A percentile compares a stretch with the other conserved stretches of the same genome.
These are phyloP conservation scores for Ophiostoma triangulosporum DNA, from an alignment of 2,329 filamentous ascomycete species.

Conservation along the genomic window DNA sequence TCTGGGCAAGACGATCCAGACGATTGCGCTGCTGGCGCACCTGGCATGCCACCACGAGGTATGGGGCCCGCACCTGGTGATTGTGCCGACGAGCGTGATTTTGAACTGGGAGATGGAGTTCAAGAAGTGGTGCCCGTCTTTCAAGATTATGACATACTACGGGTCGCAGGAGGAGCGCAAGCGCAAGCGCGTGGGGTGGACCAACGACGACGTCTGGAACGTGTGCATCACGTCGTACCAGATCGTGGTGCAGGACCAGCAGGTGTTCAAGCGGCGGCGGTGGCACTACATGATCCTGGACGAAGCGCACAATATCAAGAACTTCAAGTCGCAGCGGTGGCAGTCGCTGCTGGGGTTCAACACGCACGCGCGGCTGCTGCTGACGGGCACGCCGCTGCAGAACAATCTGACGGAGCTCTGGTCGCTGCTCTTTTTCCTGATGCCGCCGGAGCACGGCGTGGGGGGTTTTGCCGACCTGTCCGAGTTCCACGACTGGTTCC, in stretches of 20 bases:
- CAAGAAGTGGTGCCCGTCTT: slow-evolving; percentile 96
- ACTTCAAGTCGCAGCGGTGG: slow-evolving; percentile 96
- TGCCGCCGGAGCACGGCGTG: slow-evolving; percentile 76
- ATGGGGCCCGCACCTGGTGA: slow-evolving; percentile 91
- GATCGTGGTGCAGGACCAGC: slow-evolving; percentile 83
- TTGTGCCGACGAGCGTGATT: slow-evolving; percentile 96
- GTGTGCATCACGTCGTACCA: slow-evolving; percentile 98
- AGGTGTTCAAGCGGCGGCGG: slow-evolving; percentile 78
- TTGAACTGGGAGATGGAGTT: slow-evolving; percentile 99
- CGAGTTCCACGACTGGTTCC: slow-evolving; percentile 93
- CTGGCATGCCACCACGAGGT: slow-evolving; percentile 79
- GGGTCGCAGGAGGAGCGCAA: slow-evolving; percentile 86
- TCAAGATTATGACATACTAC: slow-evolving; percentile 96
- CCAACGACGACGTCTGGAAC: slow-evolving; percentile 86
- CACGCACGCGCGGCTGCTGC: slow-evolving; percentile 69
- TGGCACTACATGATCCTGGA: slow-evolving; percentile 99
- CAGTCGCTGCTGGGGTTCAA: slow-evolving; percentile 90
- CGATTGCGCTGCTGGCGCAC: slow-evolving; percentile 85
- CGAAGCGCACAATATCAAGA: slow-evolving; percentile 99
- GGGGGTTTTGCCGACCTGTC: slow-evolving; percentile 89
- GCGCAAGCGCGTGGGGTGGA: slow-evolving; percentile 84
- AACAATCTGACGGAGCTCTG: slow-evolving; percentile 96
- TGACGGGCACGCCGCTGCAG: slow-evolving; percentile 90
- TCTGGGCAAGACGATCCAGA: slow-evolving; percentile 95
- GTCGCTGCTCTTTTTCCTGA: slow-evolving; percentile 92